Base-by-base conservation (phyloP, 179 eudicot genomes). In the Corrigiola litoralis region DNA sequence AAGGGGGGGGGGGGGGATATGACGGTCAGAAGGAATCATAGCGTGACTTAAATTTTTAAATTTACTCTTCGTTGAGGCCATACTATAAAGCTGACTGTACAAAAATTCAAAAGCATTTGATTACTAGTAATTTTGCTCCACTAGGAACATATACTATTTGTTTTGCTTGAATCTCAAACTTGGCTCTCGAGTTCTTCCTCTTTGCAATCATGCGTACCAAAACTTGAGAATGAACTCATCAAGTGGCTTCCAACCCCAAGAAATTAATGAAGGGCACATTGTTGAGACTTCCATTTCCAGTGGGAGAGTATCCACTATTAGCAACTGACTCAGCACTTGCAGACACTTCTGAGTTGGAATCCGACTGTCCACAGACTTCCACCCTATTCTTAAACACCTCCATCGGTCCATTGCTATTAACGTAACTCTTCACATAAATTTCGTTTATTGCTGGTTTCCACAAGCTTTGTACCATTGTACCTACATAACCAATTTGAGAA, bases 321-420 rank as follows among this genome's bases (percentile, higher is more conserved):
- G 55, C 73, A 52, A 60, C 55, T 38, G 75, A 65, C 31, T 65
- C 70, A 58, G 50, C 75, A 29, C 61, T 61, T 49, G 66, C 70
- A 54, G 83, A 80, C 29, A 67, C 77, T 41, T 77, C 82, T 49
- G 83, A 82, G 77, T 72, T 67, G 28, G 89, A 67, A 75, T 76
- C 78, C 3, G 80, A 72, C 29, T 68, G 48, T 37, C 59, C 72
- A 31, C 46, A 41, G 16, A 70, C 40, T 41, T 67, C 71, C 63
- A 59, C 72, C 2, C 36, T 41, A 20, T 1, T 27, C 33, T 61
- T 38, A 8, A 38, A 47, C 59, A 18, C 18, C 33, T 32, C 54
- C n/a, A 3, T 52, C 36, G 21, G 20, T 16, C 16, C 4, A 33
- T 53, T 42, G 6, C n/a, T 42, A 53, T 33, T 18, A 6, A 5